Evolutionary conservation across 805 yeast species (phyloP).

Genomic region (Yarrowia sp.): DNA sequence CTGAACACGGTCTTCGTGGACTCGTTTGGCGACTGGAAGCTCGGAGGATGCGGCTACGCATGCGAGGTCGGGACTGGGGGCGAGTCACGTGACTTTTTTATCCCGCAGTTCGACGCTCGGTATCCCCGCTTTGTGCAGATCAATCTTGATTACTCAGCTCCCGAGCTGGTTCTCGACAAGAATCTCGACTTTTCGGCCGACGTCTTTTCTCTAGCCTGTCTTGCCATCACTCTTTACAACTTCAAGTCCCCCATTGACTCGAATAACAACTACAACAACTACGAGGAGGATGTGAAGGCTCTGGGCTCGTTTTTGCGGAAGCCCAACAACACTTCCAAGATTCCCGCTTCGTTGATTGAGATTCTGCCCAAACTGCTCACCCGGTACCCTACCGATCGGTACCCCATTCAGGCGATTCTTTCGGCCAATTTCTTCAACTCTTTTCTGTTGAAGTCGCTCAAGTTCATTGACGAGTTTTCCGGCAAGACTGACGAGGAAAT

Average conservation of each 20-base stretch:
- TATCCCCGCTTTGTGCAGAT: slow-evolving; percentile 75
- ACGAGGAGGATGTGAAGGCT: slow-evolving; percentile 57
- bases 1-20: slow-evolving; percentile 81
- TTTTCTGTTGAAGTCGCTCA: slow-evolving; percentile 78
- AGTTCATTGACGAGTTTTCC: slow-evolving; percentile 81
- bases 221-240: slow-evolving; percentile 71
- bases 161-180: slow-evolving; percentile 76
- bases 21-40: slow-evolving; percentile 88
- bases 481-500: slow-evolving; percentile 75
- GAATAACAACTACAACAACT: slow-evolving; percentile 59
- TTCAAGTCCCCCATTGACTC: slow-evolving; percentile 58
- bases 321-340: slow-evolving; percentile 50
- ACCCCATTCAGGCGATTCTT: slow-evolving; percentile 70
- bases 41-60: slow-evolving; percentile 71
- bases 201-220: slow-evolving; percentile 80
- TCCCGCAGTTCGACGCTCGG: slow-evolving; percentile 77
- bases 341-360: slow-evolving; percentile 64
- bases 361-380: slow-evolving; percentile 62
- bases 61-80: slow-evolving; percentile 56
- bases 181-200: slow-evolving; percentile 73
- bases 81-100: slow-evolving; percentile 61
- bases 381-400: slow-evolving; percentile 63
- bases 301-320: slow-evolving; percentile 53
- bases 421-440: slow-evolving; percentile 80
- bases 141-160: slow-evolving; percentile 79